These are phyloP conservation scores for Podaxis rugospora DNA, from an alignment of 768 basidiomycete species.

Conservation along the genomic window DNA sequence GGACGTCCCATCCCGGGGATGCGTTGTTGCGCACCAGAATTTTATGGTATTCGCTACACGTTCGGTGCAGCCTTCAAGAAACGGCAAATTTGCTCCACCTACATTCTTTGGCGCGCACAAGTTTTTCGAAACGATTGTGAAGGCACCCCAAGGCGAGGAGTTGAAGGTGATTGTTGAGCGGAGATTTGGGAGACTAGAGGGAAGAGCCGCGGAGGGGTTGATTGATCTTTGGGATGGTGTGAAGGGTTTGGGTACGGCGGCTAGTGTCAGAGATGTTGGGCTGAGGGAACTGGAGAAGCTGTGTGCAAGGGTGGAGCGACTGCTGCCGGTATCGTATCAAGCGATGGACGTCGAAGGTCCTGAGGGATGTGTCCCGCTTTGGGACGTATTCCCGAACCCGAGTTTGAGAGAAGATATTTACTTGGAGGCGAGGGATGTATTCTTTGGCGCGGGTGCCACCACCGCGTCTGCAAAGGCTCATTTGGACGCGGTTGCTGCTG, in stretches of 20 bases:
- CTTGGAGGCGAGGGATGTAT: constrained; percentile 85
- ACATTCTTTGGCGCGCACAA: constrained; percentile 85
- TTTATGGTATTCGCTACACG: constrained; percentile 92
- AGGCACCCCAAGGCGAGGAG: constrained; percentile 61
- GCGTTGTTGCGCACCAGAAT: constrained; percentile 67
- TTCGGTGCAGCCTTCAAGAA: constrained; percentile 48
- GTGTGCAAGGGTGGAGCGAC: constrained; percentile 63
- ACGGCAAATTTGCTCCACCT: constrained; percentile 47
- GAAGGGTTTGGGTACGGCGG: constrained; percentile 41
- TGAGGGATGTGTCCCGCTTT: constrained; percentile 25
- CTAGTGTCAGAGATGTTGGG: constrained; percentile 60
- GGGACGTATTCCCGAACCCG: constrained; percentile 61
- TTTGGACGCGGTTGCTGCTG: constrained; percentile 41
- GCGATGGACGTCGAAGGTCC: constrained; percentile 37
- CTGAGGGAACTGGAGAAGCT: constrained; percentile 82
- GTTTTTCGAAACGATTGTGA: constrained; percentile 66
- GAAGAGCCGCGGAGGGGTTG: constrained; percentile 40
- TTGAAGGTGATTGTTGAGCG: constrained; percentile 63
- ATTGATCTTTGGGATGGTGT: constrained; percentile 70
- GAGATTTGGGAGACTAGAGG: constrained; percentile 61
- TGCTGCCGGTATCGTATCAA: constrained; percentile 48
- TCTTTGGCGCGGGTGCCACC: constrained; percentile 70
- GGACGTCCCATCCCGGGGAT: constrained; percentile 70
- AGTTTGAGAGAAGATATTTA: constrained; percentile 83
- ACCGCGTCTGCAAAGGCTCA: constrained; percentile 50